phyloP scores from a whole-genome alignment of 1,139 yeast species.

The Zhuliangozyma parablackwelliae region DNA sequence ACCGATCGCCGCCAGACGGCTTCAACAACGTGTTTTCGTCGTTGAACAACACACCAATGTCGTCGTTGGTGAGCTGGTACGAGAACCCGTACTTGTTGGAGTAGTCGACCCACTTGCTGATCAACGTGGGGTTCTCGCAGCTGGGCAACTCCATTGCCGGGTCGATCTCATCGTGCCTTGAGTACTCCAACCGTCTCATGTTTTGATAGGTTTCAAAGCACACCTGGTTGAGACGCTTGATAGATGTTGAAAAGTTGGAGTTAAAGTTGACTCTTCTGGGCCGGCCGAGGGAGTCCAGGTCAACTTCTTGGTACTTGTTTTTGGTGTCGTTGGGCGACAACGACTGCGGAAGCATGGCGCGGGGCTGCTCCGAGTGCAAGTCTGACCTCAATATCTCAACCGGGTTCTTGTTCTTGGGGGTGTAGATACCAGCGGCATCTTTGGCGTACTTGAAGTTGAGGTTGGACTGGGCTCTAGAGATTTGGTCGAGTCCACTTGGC shows the following conservation, averaged over 20 bases:
- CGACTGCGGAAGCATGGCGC: constrained; percentile 75
- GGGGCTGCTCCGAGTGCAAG: constrained; percentile 65
- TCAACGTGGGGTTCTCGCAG: constrained; percentile 64
- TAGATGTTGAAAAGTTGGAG: constrained; percentile 36
- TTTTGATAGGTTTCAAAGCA: constrained; percentile 41
- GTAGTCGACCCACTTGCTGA: constrained; percentile 97
- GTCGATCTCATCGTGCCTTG: constrained; percentile 30
- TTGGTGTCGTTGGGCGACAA: constrained; percentile 91
- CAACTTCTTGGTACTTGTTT: constrained; percentile 77
- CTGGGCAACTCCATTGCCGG: constrained; percentile 30
- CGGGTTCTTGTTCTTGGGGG: constrained; percentile 54
- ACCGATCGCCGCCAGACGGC: constrained; percentile 57
- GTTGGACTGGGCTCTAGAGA: constrained; percentile 59
- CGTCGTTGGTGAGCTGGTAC: constrained; percentile 84
- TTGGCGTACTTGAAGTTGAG: constrained; percentile 67
- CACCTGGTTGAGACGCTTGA: constrained; percentile 34
- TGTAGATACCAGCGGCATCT: constrained; percentile 59
- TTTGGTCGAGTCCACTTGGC: constrained; percentile 54
- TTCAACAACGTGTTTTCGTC: constrained; percentile 78
- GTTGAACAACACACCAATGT: constrained; percentile 87
- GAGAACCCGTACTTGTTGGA: constrained; percentile 95
- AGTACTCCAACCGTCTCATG: constrained; percentile 37
- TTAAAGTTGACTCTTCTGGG: constrained; percentile 42
- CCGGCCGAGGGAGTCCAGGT: constrained; percentile 35
- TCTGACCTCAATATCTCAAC: constrained; percentile 70